Conservation (phyloP, 148 eudicot genomes). For the Arbutus unedo region DNA sequence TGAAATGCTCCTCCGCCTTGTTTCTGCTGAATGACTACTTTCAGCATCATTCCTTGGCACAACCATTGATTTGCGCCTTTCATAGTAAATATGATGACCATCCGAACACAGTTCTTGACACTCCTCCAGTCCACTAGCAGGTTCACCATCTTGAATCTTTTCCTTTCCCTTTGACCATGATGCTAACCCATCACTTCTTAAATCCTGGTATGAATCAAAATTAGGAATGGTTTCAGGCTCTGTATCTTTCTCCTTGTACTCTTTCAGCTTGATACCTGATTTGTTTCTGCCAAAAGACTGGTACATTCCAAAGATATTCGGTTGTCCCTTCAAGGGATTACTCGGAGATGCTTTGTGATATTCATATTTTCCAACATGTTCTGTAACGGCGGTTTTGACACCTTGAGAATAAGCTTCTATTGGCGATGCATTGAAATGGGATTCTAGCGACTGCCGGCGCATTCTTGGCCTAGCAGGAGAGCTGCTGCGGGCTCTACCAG, state of each 20-base stretch:
- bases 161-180: constrained; percentile 45
- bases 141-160: constrained; percentile 34
- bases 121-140: constrained; percentile 22
- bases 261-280: constrained; percentile 25
- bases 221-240: constrained; percentile 23
- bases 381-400: constrained; percentile 19
- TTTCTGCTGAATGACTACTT: constrained; percentile 16
- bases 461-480: constrained; percentile 46
- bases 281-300: constrained; percentile 21
- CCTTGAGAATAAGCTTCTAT: constrained; percentile 22
- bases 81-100: constrained; percentile 23
- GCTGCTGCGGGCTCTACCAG: constrained; percentile 41
- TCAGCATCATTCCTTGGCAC: constrained; percentile 30
- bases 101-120: constrained; percentile 21
- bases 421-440: constrained; percentile 33
- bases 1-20: constrained; percentile 25
- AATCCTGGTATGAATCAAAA: constrained; percentile 14
- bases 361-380: constrained; percentile 18
- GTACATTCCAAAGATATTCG: constrained; percentile 22
- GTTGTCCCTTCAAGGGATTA: constrained; percentile 32
- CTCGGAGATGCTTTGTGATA: constrained; percentile 24
- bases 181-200: constrained; percentile 20
- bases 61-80: constrained; percentile 25
- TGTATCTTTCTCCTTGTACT: constrained; percentile 26
- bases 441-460: constrained; percentile 33